Evolutionary conservation across 768 basidiomycete genomes (phyloP).

Genomic region (Tylopilus cervinicoccineus): DNA sequence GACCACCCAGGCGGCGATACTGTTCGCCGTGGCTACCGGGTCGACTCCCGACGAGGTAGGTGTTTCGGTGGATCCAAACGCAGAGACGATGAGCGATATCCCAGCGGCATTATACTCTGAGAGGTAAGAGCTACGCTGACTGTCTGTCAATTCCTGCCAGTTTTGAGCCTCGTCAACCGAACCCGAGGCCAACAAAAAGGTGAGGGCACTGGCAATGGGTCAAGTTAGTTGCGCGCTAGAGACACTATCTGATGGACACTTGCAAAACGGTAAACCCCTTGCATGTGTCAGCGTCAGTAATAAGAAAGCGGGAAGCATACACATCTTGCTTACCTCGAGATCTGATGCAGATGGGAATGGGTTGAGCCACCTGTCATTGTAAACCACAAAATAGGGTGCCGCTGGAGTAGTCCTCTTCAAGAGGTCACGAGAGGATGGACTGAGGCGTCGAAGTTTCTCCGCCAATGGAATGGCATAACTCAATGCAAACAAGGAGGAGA

Average conservation of each 20-base stretch:
- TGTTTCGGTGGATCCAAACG: constrained; percentile 42
- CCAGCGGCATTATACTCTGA: constrained; percentile 49
- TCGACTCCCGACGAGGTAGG: constrained; percentile 42
- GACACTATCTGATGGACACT: background rate
- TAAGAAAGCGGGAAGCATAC: background rate
- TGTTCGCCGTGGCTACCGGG: constrained; percentile 38
- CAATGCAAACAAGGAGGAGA: constrained; percentile 8
- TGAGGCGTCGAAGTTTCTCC: constrained; percentile 23
- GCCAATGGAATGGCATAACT: constrained; percentile 16
- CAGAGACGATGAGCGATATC: constrained; percentile 54
- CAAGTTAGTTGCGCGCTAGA: background rate
- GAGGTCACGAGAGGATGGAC: constrained; percentile 17
- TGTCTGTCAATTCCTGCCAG: constrained; percentile 38
- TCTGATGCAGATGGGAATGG: constrained; percentile 42
- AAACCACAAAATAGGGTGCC: constrained; percentile 46
- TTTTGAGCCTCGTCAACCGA: constrained; percentile 42
- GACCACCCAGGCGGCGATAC: constrained; percentile 44
- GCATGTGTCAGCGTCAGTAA: background rate
- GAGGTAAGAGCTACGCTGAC: constrained; percentile 38
- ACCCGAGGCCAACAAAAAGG: constrained; percentile 41
- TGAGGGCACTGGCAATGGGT: constrained; percentile 29
- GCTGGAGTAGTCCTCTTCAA: constrained; percentile 30
- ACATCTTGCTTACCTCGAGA: constrained; percentile 34
- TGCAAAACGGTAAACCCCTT: constrained; percentile 35
- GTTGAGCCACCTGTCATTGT: constrained; percentile 39